A percentile compares a stretch with the other conserved stretches of the same genome.
These are phyloP conservation scores for Oemleria cerasiformis DNA, from an alignment of 306 rosid species.

Conservation along the genomic window DNA sequence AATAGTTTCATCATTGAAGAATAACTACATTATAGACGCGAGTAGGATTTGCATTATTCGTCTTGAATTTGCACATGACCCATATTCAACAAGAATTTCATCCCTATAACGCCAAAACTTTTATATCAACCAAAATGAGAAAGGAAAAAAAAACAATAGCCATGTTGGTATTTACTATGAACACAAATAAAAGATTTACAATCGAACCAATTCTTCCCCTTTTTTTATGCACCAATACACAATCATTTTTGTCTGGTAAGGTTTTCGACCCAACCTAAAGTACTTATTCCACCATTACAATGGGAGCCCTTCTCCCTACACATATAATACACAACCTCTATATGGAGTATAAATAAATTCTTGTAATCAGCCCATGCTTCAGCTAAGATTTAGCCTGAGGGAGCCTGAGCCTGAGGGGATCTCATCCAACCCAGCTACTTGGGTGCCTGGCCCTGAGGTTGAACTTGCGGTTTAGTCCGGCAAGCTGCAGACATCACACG, in stretches of 20 bases:
- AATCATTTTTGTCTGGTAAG: conserved; percentile 2
- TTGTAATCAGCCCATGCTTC: background rate
- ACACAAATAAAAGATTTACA: conserved; percentile 31
- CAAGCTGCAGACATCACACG: conserved; percentile 70
- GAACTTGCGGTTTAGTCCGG: conserved; percentile 49
- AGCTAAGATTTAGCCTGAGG: background rate
- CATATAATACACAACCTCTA: conserved; percentile 18
- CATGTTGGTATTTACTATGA: conserved; percentile 16
- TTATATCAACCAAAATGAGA: no score
- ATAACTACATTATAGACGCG: no score
- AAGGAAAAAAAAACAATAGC: background rate
- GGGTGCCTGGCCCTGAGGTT: conserved; percentile 32
- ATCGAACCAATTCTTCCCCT: background rate
- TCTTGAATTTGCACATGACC: no score
- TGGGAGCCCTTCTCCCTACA: conserved; percentile 21
- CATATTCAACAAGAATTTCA: no score
- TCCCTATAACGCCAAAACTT: background rate
- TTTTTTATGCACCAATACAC: conserved; percentile 16
- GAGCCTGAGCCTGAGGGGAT: background rate
- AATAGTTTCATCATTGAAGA: no score
- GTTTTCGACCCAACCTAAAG: background rate
- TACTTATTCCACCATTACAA: conserved; percentile 5
- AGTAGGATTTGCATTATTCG: no score
- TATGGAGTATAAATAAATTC: conserved; percentile 5
- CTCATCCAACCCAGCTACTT: conserved; percentile 22